Percentiles rank a stretch among this genome's conserved stretches.
phyloP scores from a whole-genome alignment of 176 grass and related monocot genomes.

The Stipa capillata region DNA sequence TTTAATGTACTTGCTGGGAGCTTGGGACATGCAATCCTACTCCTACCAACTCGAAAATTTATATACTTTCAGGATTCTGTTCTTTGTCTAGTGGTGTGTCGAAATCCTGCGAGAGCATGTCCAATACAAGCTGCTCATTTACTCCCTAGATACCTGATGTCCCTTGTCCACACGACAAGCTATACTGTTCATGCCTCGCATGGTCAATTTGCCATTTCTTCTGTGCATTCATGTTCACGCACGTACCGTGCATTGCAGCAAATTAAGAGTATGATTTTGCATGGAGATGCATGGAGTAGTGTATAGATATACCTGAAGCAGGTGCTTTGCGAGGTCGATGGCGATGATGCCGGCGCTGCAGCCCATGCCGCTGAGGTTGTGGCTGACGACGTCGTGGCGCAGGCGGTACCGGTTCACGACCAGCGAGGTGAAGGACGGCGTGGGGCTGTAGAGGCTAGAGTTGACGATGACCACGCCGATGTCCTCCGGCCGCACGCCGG shows the following conservation, averaged over 20 bases:
- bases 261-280: neutral
- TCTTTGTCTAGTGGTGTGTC: neutral
- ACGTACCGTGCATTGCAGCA: neutral
- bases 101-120: neutral
- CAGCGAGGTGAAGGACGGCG: constrained; percentile 57
- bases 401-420: constrained; percentile 47
- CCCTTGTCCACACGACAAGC: neutral
- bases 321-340: constrained; percentile 55
- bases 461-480: constrained; percentile 49
- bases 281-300: too few species aligned
- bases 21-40: neutral
- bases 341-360: constrained; percentile 72
- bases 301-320: constrained; percentile 48
- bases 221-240: neutral
- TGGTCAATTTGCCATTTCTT: neutral
- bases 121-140: too few species aligned
- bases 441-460: constrained; percentile 67
- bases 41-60: neutral
- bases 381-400: constrained; percentile 21
- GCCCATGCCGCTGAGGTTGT: constrained; percentile 78
- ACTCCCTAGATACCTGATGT: neutral
- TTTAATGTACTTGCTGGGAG: neutral
- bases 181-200: neutral
- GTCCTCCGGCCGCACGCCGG: constrained; percentile 5
- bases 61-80: neutral